Evolutionary conservation across 2,329 filamentous ascomycete species (phyloP).

Genomic region (Penicillium sp.): DNA sequence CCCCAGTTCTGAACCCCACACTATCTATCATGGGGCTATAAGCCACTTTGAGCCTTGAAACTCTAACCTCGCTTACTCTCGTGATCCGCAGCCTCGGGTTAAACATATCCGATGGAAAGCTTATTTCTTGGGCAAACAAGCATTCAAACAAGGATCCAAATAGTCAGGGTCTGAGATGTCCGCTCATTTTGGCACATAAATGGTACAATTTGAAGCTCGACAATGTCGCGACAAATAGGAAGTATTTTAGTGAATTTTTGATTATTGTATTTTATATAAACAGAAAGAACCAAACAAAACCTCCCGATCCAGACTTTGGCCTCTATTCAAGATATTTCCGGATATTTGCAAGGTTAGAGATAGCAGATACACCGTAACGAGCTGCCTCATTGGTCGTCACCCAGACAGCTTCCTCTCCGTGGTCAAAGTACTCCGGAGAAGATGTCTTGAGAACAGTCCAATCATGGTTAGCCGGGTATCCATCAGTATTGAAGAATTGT

Average conservation of each 20-base stretch:
- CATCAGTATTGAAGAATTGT: conserved; percentile 17
- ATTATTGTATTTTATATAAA: too few relatives aligned
- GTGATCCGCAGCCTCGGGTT: background rate
- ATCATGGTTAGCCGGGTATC: conserved; percentile 5
- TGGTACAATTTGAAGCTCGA: too few relatives aligned
- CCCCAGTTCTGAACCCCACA: background rate
- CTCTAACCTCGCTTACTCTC: background rate
- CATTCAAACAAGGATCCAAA: background rate
- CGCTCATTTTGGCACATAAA: too few relatives aligned
- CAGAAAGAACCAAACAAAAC: too few relatives aligned
- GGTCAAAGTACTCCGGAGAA: conserved; percentile 9
- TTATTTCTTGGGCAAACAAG: background rate
- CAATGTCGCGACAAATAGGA: too few relatives aligned
- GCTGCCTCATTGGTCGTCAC: conserved; percentile 15
- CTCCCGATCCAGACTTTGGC: background rate
- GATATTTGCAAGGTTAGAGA: conserved; percentile 16
- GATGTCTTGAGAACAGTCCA: conserved; percentile 7
- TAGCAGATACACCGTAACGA: conserved; percentile 16
- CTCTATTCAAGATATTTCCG: background rate
- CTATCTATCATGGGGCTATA: background rate
- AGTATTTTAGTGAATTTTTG: too few relatives aligned
- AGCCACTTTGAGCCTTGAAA: background rate
- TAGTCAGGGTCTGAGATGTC: background rate
- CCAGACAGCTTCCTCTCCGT: conserved; percentile 10
- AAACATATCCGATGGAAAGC: background rate